These are phyloP conservation scores for Rhododendron mucronatum DNA, from an alignment of 148 eudicot species.

Conservation along the genomic window DNA sequence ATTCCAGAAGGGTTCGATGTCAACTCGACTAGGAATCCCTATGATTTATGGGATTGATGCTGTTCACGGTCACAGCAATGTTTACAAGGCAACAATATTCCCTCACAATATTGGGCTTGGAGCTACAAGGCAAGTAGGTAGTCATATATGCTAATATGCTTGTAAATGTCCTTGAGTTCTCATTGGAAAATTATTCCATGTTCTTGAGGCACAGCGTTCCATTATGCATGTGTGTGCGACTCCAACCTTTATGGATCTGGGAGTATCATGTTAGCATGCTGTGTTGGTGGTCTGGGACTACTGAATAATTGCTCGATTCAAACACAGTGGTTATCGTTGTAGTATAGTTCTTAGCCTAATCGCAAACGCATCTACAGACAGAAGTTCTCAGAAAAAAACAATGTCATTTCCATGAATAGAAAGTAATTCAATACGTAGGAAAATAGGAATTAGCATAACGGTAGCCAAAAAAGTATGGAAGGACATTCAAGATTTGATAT, in stretches of 20 bases:
- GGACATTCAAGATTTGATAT: not conserved
- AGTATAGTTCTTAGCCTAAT: not conserved
- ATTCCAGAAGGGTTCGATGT: constrained; percentile 62
- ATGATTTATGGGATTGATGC: constrained; percentile 92
- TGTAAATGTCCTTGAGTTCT: not conserved
- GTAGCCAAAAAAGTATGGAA: not conserved
- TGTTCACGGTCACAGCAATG: constrained; percentile 75
- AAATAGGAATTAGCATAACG: not conserved
- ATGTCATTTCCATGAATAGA: not conserved
- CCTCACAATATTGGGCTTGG: constrained; percentile 87
- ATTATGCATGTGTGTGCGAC: not conserved
- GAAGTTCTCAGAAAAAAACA: not conserved
- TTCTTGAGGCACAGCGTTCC: not conserved
- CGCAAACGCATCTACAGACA: not conserved
- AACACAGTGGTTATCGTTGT: not conserved
- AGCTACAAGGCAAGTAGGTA: constrained; percentile 63
- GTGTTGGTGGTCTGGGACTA: not conserved
- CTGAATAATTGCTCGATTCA: not conserved
- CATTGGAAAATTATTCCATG: not conserved
- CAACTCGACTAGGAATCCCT: constrained; percentile 77
- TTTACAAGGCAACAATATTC: constrained; percentile 70
- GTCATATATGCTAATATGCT: not conserved
- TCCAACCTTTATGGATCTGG: not conserved
- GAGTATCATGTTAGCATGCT: not conserved
- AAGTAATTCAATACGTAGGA: not conserved